Percentiles rank a stretch among this genome's conserved stretches.
Evolutionary conservation across 2,329 filamentous ascomycete species (phyloP).

Genomic region (Aspergillus quadrilineatus): DNA sequence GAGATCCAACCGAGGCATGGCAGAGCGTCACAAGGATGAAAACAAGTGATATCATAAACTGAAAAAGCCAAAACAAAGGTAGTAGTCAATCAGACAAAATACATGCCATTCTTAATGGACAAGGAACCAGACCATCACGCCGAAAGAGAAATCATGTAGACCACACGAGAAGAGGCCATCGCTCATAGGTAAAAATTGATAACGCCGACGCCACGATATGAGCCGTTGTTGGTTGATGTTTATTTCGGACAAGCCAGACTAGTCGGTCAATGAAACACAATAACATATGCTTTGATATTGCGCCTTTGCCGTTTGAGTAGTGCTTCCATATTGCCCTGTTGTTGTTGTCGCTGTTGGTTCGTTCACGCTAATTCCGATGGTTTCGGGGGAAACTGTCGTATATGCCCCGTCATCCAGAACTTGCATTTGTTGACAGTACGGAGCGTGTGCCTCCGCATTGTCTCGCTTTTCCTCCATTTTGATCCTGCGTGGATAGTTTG

Average conservation of each 20-base stretch:
- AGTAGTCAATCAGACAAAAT: slow-evolving; percentile 14
- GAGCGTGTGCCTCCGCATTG: slow-evolving; percentile 41
- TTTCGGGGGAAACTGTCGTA: slow-evolving; percentile 26
- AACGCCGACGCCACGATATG: slow-evolving; percentile 22
- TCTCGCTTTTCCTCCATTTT: slow-evolving; percentile 66
- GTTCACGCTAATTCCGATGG: slow-evolving; percentile 35
- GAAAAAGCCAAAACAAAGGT: slow-evolving; percentile 7
- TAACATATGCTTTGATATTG: slow-evolving; percentile 38
- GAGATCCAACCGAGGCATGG: neutral
- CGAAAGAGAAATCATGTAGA: slow-evolving; percentile 14
- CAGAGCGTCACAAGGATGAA: neutral
- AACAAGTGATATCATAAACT: slow-evolving; percentile 11
- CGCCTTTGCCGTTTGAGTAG: slow-evolving; percentile 35
- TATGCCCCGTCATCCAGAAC: slow-evolving; percentile 54
- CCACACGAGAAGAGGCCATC: slow-evolving; percentile 20
- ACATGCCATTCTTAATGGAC: slow-evolving; percentile 15
- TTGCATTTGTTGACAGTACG: slow-evolving; percentile 66
- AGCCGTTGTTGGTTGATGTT: neutral
- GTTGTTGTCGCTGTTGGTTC: slow-evolving; percentile 39
- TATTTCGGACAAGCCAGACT: slow-evolving; percentile 9
- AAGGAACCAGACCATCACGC: slow-evolving; percentile 14
- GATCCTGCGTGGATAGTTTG: slow-evolving; percentile 56
- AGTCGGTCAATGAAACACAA: slow-evolving; percentile 37
- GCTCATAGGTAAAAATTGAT: slow-evolving; percentile 22
- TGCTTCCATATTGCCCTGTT: slow-evolving; percentile 23